Evolutionary conservation across 345 rosid genomes (phyloP), one percentile per base, ranked within the genome.

Genomic region (Zanthoxylum bungeanum): DNA sequence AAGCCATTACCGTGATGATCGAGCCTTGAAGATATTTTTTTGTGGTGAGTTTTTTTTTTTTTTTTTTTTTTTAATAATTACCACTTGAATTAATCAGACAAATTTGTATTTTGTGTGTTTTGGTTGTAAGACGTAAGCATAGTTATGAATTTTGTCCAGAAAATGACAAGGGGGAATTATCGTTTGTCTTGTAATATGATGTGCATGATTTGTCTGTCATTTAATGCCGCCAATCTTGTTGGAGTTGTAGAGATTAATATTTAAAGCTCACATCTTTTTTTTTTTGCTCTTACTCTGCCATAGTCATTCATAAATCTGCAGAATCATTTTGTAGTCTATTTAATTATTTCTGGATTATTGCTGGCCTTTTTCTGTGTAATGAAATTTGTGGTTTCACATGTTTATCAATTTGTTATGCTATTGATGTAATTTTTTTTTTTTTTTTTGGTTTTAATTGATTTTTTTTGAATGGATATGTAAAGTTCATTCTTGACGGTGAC

Each of bases 1-100:
- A 44, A n/a, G n/a, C n/a, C 49, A 1, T 5, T 4, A 19, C n/a
- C n/a, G 19, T 44, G 49, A 44, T 44, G 19, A 4, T 44, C 16
- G 49, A 44, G 50, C 34, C 21, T 57, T 5, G 37, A 14, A 5
- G 11, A 30, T 14, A 16, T 53, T 2, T 52, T n/a, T 21, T 47
- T 21, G 78, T 40, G 83, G 85, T 76, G 76, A 76, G 79, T 73
- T 65, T 56, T 71, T 42, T 33, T 69, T 42, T 44, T 71, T 36
- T 14, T 52, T n/a, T n/a, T n/a, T n/a, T n/a, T n/a, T n/a, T n/a
- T n/a, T n/a, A n/a, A n/a, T n/a, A n/a, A n/a, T n/a, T n/a, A n/a
- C n/a, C n/a, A n/a, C n/a, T n/a, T 3, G 31, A 12, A 63, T 63
- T 63, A 63, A 42, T 24, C 12, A 14, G 28, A 24, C 16, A 14